Base-by-base conservation (phyloP, 805 yeast species). In the Metschnikowia peoriensis region DNA sequence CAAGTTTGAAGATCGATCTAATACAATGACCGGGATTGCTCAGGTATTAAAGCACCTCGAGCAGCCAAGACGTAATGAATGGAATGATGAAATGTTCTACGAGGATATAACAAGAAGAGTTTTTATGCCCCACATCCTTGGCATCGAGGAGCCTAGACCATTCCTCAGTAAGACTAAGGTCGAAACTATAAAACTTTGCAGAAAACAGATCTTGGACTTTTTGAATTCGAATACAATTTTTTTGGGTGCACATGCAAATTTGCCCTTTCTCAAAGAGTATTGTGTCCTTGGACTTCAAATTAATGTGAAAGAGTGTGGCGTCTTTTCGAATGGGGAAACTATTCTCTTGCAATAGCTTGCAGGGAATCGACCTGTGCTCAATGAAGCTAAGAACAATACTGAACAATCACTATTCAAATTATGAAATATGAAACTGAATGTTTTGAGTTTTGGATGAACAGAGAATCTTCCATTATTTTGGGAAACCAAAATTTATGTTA, bases 71-170 rank as follows among this genome's bases (percentile, higher is more conserved):
- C 39, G 46, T 28, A 41, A 46, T 1, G 41, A 44, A 16, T 53
- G 57, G 57, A 53, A 50, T 9, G 53, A 48, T 37, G 59, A 56
- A 28, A 27, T 45, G 17, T 53, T 44, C 41, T 50, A 50, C 48
- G 49, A 47, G 29, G 47, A 48, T 34, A 44, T 41, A 15, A 41
- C 50, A 15, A 48, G 47, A 32, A 42, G 38, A 22, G 48, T 46
- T 8, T 38, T 55, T 16, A 46, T 49, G 17, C 53, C 59, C 7
- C 28, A 38, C 38, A 39, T 44, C 22, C 34, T 29, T 10, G 47
- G 43, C 27, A 37, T 39, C 38, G 51, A 46, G 38, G 40, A 37
- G 38, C 48, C 35, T 15, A 46, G 43, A 29, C 51, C 42, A 8
- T 46, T 47, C 42, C 40, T 47, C 37, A 51, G 49, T 29, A 55